Conservation (phyloP, 192 early-diverging fungal species). For the Spizellomyces sp. region DNA sequence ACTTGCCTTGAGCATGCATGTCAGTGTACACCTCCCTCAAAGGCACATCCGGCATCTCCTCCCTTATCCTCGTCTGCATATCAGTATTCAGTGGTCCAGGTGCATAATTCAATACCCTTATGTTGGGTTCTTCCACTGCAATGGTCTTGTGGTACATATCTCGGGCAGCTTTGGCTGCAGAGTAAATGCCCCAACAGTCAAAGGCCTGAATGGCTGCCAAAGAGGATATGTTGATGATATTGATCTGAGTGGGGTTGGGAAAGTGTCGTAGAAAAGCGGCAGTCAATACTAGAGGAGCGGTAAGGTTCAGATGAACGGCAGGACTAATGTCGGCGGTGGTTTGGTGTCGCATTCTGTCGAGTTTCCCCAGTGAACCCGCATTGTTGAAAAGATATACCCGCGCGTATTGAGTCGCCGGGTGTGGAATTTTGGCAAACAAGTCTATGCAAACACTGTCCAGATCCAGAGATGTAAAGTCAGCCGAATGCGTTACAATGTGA, state of each 20-base stretch:
- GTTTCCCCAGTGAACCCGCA: slow-evolving; percentile 72
- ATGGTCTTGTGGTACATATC: slow-evolving; percentile 72
- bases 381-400: slow-evolving; percentile 66
- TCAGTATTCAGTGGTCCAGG: slow-evolving; percentile 86
- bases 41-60: slow-evolving; percentile 54
- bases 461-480: slow-evolving; percentile 22
- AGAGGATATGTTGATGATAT: slow-evolving; percentile 80
- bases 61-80: slow-evolving; percentile 77
- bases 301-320: slow-evolving; percentile 37
- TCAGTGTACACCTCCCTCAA: slow-evolving; percentile 62
- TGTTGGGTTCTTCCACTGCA: slow-evolving; percentile 67
- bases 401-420: slow-evolving; percentile 10
- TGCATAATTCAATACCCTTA: slow-evolving; percentile 80
- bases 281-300: slow-evolving; percentile 38
- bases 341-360: slow-evolving; percentile 41
- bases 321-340: slow-evolving; percentile 13
- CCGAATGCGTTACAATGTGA: slow-evolving; percentile 3
- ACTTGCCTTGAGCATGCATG: slow-evolving; percentile 65
- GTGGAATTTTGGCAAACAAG: slow-evolving; percentile 2
- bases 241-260: slow-evolving; percentile 2
- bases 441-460: slow-evolving; percentile 19
- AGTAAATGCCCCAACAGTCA: slow-evolving; percentile 81
- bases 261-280: slow-evolving; percentile 33
- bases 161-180: slow-evolving; percentile 78
- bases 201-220: slow-evolving; percentile 66